Base-by-base conservation (phyloP, 495 filamentous ascomycete species). In the Lepidopterella palustris region DNA sequence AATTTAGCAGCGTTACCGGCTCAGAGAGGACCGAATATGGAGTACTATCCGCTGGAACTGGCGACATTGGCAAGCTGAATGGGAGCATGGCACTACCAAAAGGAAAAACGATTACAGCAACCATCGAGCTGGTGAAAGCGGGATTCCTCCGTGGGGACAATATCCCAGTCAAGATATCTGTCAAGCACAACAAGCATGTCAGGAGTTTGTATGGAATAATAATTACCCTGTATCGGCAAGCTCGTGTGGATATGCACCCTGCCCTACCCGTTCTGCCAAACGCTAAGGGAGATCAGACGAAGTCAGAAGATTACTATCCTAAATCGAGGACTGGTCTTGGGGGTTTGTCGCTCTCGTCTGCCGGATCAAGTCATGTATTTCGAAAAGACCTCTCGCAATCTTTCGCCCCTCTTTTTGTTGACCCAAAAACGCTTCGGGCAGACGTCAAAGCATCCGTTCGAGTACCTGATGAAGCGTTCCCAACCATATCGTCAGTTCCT, bases 191-290 rank as follows among this genome's bases (percentile, higher is more conserved):
- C 50, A 92, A 92, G 65, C 82, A 83, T 52, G 85, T 97, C 68
- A 89, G 88, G 69, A 97, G 88, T 68, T 77, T 95, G 75, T 86
- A 92, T 64, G 93, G 93, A 0, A 87, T 97, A 51, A 93, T 98
- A 57, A 79, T 96, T 26, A 98, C 93, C 1, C 77, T 98, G 4
- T 96, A 96, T 70, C 83, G 93, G 45, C 87, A 95, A 72, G 91
- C 90, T 8, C 86, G 90, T 9, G 92, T 97, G 26, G 95, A 98
- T 67, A 84, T 92, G 45, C 83, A 90, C 61, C 91, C 92, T 1
- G 79, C 79, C 20, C 77, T 86, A 55, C 79, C 84, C 4, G 71
- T 89, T 3, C 85, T 84, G 21, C 73, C 77, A 10, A 74, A 83
- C 11, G 76, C 77, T 48, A 77, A 84, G 57, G 80, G 84, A 15